Evolutionary conservation across 1,284 basidiomycete genomes (phyloP), one percentile per base, ranked within the genome.

Genomic region (Papiliotrema fonsecae): DNA sequence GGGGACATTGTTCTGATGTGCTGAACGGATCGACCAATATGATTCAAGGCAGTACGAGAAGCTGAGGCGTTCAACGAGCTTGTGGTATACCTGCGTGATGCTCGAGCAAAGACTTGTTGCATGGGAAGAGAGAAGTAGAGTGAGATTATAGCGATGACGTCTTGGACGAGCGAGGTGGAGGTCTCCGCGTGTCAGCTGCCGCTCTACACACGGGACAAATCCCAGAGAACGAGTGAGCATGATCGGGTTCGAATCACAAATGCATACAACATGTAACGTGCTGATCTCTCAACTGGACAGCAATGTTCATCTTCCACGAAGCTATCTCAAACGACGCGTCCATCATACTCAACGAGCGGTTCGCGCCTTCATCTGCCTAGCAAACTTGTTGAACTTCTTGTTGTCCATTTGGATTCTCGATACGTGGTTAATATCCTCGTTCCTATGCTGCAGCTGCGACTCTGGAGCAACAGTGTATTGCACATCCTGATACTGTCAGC

Each of bases 341-440:
- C 16, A 19, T n/a, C 28, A 16, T 28, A 3, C 18, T 22, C 26
- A 7, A 10, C 24, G 16, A 24, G 6, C 39, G 22, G 22, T 32
- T 32, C 44, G 16, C 31, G 26, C 46, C 52, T 61, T 62, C 54
- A 70, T 59, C 56, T 67, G 64, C 55, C 67, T 60, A 16, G 67
- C 66, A 43, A 72, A 72, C 38, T 61, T 62, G 60, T 72, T 70
- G 58, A 72, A 72, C 53, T 69, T 70, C 37, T 52, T 58, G 53
- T 72, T 72, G 51, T 72, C 69, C 55, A 48, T 51, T 49, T 68
- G 65, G 42, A 70, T 60, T 36, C 65, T 62, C 18, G 60, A 57
- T n/a, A 69, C 63, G 41, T 69, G 63, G 42, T 59, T 52, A 31
- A 60, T 49, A 52, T 69, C 63, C 22, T 65, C 67, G 26, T 52